phyloP scores from a whole-genome alignment of 2,329 filamentous ascomycete genomes.

The Thermothelomyces thermophilus region DNA sequence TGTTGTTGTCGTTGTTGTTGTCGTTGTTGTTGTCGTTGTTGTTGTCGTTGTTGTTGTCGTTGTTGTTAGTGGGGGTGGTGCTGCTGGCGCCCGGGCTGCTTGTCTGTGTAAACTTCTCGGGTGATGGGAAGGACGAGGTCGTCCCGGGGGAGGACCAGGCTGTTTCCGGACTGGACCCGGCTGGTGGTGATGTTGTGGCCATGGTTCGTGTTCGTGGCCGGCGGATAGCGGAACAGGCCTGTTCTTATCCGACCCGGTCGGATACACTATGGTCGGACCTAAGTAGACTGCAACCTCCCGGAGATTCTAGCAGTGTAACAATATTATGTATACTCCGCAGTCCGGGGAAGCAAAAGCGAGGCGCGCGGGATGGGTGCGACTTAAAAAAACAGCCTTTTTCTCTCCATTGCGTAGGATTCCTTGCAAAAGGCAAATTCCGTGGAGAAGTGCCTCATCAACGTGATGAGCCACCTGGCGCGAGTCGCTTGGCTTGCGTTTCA shows the following conservation, averaged over 20 bases:
- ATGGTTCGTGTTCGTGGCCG: background rate
- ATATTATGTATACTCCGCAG: background rate
- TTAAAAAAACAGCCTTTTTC: too few species aligned
- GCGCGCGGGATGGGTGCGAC: too few species aligned
- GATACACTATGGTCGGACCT: background rate
- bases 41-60: background rate
- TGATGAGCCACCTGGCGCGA: slow-evolving; percentile 8
- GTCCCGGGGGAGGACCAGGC: background rate
- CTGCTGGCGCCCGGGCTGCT: background rate
- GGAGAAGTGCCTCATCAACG: background rate
- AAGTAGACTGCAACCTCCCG: too few species aligned
- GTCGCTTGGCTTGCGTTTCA: slow-evolving; percentile 14
- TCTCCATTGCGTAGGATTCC: background rate
- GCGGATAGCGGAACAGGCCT: background rate
- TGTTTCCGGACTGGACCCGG: background rate
- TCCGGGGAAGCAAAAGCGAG: background rate
- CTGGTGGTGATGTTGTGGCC: background rate
- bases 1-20: too few species aligned
- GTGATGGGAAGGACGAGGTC: slow-evolving; percentile 1
- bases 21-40: background rate
- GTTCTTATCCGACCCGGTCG: background rate
- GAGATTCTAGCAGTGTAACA: too few species aligned
- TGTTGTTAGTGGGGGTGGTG: too few species aligned
- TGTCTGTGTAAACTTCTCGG: background rate
- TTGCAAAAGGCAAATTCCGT: too few species aligned